These are phyloP conservation scores for Henckelia pumila DNA, from an alignment of 257 asterid genomes.

Conservation along the genomic window DNA sequence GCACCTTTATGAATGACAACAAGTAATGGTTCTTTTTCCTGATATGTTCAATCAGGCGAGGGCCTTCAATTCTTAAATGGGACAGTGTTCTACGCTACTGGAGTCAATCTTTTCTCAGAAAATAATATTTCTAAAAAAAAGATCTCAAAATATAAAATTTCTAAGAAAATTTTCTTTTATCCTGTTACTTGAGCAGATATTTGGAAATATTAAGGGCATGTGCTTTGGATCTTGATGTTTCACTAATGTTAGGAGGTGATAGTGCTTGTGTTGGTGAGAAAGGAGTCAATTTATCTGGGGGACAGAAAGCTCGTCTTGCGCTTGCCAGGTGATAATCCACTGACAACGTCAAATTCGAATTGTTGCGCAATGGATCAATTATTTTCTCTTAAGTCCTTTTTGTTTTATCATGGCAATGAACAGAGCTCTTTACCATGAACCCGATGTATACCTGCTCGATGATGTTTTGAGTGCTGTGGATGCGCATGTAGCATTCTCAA, in stretches of 20 bases:
- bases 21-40: background rate
- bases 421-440: conserved; percentile 82
- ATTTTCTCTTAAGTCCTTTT: conserved; percentile 21
- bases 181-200: conserved; percentile 48
- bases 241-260: conserved; percentile 87
- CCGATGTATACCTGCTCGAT: conserved; percentile 74
- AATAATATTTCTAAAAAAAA: background rate
- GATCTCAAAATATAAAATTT: background rate
- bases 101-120: background rate
- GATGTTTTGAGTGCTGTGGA: conserved; percentile 98
- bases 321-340: conserved; percentile 67
- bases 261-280: conserved; percentile 87
- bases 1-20: background rate
- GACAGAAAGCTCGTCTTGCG: conserved; percentile 91
- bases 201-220: conserved; percentile 65
- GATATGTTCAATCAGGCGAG: background rate
- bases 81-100: background rate
- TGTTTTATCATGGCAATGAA: conserved; percentile 23
- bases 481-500: conserved; percentile 84
- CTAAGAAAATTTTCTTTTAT: background rate
- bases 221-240: conserved; percentile 69
- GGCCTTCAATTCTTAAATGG: background rate
- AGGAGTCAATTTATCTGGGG: conserved; percentile 87
- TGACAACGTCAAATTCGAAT: conserved; percentile 12
- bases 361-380: conserved; percentile 6